phyloP scores from a whole-genome alignment of 1,284 basidiomycete genomes.

The Apiotrichum sp. region DNA sequence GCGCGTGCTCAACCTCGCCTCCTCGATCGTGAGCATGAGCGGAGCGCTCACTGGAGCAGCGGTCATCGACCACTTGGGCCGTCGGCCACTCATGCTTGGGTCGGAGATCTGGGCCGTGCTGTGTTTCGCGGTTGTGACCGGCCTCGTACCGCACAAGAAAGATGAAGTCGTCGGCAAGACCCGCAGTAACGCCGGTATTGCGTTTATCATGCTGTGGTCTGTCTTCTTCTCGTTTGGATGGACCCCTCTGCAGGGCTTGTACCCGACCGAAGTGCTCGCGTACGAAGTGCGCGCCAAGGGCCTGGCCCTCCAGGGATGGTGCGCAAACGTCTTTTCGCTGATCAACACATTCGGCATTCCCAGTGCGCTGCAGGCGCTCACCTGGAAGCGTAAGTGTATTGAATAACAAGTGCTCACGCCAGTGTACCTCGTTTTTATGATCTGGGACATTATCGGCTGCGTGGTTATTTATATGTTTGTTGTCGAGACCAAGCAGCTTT shows the following conservation, averaged over 20 bases:
- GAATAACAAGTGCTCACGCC: conserved; percentile 33
- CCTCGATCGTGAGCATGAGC: conserved; percentile 23
- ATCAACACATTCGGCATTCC: conserved; percentile 39
- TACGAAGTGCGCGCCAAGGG: conserved; percentile 55
- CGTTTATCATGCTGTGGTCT: conserved; percentile 21
- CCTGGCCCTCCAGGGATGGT: conserved; percentile 27
- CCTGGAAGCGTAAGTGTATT: conserved; percentile 28
- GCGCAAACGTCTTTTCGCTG: conserved; percentile 18
- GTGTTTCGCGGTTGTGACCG: conserved; percentile 31
- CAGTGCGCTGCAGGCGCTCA: conserved; percentile 21
- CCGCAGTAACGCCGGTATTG: conserved; percentile 30
- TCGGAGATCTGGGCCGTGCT: conserved; percentile 16
- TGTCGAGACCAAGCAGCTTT: conserved; percentile 52
- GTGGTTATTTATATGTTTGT: conserved; percentile 55
- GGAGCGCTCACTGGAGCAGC: conserved; percentile 28
- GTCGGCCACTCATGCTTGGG: conserved; percentile 29
- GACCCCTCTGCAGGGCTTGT: conserved; percentile 56
- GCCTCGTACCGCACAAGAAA: conserved; percentile 38
- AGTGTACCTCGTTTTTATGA: conserved; percentile 54
- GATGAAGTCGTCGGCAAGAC: conserved; percentile 35
- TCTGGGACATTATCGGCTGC: conserved; percentile 56
- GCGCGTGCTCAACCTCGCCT: conserved; percentile 31
- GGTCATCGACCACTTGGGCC: conserved; percentile 26
- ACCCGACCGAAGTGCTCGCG: conserved; percentile 54
- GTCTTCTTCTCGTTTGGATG: conserved; percentile 51